A percentile compares a stretch with the other conserved stretches of the same genome.
Conservation (phyloP, 257 asterid species). For the Solanum piurae region DNA sequence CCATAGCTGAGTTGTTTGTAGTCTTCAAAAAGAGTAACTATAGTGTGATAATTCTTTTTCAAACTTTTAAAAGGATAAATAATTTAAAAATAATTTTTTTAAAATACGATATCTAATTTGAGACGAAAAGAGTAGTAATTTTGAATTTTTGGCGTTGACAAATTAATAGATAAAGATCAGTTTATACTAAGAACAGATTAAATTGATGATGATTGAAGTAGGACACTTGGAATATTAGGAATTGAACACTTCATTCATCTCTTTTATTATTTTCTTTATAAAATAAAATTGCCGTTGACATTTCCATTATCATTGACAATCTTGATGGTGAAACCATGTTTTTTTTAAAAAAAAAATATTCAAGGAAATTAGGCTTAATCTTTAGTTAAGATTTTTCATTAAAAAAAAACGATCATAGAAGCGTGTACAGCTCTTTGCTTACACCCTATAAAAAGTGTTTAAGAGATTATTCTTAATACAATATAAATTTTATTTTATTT, state of each 20-base stretch:
- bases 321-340: neutral
- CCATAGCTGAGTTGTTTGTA: neutral
- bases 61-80: neutral
- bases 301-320: neutral
- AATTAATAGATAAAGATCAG: neutral
- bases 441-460: neutral
- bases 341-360: neutral
- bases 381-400: neutral
- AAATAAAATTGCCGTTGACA: neutral
- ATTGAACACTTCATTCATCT: neutral
- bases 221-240: neutral
- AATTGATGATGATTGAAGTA: neutral
- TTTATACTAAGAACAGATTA: neutral
- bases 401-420: neutral
- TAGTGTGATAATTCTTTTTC: neutral
- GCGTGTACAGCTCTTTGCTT: neutral
- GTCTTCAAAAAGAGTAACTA: neutral
- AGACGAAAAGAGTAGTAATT: neutral
- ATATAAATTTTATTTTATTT: neutral
- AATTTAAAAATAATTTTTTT: rapidly evolving
- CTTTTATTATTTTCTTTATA: neutral
- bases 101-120: neutral
- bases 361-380: neutral
- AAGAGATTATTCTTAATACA: neutral
- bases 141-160: neutral